Percentiles rank a stretch among this genome's conserved stretches.
Conservation (phyloP, 108 stramenopile species). For the Mediolabrus comicus region DNA sequence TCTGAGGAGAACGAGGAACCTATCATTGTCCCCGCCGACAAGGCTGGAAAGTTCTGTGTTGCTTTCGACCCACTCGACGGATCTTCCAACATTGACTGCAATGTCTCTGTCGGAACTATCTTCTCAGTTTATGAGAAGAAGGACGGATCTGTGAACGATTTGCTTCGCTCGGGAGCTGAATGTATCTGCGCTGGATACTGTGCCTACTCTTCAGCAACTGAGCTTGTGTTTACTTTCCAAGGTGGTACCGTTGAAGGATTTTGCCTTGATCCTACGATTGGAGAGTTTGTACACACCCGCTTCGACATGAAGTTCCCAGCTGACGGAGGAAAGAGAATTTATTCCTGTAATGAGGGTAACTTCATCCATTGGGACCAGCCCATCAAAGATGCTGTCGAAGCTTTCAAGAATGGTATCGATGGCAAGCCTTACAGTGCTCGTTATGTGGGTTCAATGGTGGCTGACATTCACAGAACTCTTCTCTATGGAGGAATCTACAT, state of each 20-base stretch:
- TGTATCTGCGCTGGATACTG: constrained; percentile 97
- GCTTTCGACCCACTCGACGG: constrained; percentile 99
- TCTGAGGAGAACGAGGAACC: constrained; percentile 99
- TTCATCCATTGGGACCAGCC: constrained; percentile 90
- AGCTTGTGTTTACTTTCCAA: constrained; percentile 93
- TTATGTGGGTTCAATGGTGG: constrained; percentile 99
- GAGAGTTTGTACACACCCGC: constrained; percentile 97
- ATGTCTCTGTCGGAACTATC: constrained; percentile 98
- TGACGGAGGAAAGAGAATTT: constrained; percentile 93
- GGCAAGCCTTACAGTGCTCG: constrained; percentile 87
- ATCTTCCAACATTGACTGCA: constrained; percentile 99
- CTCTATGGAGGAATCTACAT: constrained; percentile 98
- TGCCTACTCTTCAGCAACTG: constrained; percentile 85
- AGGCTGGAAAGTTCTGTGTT: constrained; percentile 94
- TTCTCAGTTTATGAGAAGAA: constrained; percentile 94
- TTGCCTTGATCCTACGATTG: constrained; percentile 97
- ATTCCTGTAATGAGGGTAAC: constrained; percentile 98
- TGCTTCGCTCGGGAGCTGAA: constrained; percentile 90
- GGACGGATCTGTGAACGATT: constrained; percentile 82
- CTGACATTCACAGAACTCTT: constrained; percentile 98
- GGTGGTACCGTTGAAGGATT: constrained; percentile 92
- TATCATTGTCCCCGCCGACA: constrained; percentile 88
- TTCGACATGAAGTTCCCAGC: constrained; percentile 88
- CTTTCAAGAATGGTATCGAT: constrained; percentile 77
- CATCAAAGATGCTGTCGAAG: constrained; percentile 87